Evolutionary conservation across 2,329 filamentous ascomycete species (phyloP).

Genomic region (Pseudogymnoascus sp.): DNA sequence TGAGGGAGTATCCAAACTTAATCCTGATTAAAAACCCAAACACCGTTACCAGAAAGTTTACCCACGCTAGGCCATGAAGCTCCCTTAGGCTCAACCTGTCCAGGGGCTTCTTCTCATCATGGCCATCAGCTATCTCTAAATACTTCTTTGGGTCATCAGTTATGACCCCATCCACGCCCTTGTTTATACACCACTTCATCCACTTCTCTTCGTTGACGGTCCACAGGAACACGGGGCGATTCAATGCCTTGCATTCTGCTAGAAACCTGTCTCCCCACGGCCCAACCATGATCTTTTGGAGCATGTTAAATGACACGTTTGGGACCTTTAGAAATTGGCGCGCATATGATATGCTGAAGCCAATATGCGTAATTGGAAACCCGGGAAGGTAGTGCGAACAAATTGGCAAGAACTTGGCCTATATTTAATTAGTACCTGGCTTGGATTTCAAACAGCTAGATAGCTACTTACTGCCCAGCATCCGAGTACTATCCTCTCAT

Average conservation of each 20-base stretch:
- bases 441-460: not conserved
- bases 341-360: conserved; percentile 55
- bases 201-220: conserved; percentile 71
- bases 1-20: conserved; percentile 12
- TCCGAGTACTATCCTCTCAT: conserved; percentile 65
- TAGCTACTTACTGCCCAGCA: conserved; percentile 60
- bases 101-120: conserved; percentile 20
- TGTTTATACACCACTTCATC: conserved; percentile 73
- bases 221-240: conserved; percentile 66
- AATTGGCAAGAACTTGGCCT: conserved; percentile 60
- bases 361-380: conserved; percentile 60
- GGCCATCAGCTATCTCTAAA: conserved; percentile 46
- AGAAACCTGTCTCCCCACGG: conserved; percentile 61
- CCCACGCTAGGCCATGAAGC: not conserved
- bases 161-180: conserved; percentile 67
- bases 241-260: conserved; percentile 44
- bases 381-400: conserved; percentile 53
- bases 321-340: conserved; percentile 60
- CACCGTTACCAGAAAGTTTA: conserved; percentile 3
- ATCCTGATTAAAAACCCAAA: conserved; percentile 19
- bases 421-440: not conserved
- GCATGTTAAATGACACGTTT: conserved; percentile 69
- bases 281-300: conserved; percentile 59
- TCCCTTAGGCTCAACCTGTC: conserved; percentile 15
- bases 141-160: conserved; percentile 73